phyloP scores from a whole-genome alignment of 768 basidiomycete genomes.

The Pleurotus tuoliensis region DNA sequence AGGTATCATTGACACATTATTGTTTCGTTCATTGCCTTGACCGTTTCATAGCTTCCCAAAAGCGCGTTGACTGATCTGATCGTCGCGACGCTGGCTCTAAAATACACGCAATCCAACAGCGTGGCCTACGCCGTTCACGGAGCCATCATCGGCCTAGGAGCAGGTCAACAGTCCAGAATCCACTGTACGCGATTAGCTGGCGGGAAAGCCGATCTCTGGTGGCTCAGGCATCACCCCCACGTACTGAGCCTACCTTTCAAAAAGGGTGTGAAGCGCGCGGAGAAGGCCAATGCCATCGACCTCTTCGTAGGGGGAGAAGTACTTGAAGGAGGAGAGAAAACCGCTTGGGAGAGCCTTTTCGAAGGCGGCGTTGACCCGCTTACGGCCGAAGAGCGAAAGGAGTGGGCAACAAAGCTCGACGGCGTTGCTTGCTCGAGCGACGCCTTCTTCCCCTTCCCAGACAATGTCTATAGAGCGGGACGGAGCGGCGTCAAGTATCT shows the following conservation, averaged over 20 bases:
- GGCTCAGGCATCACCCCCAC: slow-evolving; percentile 94
- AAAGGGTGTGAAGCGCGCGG: slow-evolving; percentile 94
- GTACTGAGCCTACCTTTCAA: slow-evolving; percentile 94
- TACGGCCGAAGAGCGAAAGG: slow-evolving; percentile 63
- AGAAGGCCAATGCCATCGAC: slow-evolving; percentile 98
- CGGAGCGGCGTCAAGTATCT: slow-evolving; percentile 92
- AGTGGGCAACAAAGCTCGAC: slow-evolving; percentile 71
- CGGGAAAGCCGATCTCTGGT: slow-evolving; percentile 98
- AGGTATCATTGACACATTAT: slow-evolving; percentile 35
- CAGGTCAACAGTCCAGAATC: slow-evolving; percentile 97
- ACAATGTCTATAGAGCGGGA: slow-evolving; percentile 91
- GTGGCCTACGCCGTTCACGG: slow-evolving; percentile 94
- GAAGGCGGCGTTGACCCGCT: slow-evolving; percentile 66
- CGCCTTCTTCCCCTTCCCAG: slow-evolving; percentile 99
- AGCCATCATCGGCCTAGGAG: slow-evolving; percentile 91
- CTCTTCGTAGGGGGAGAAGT: slow-evolving; percentile 89
- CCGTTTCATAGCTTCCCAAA: slow-evolving; percentile 55
- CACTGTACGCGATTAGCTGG: slow-evolving; percentile 99
- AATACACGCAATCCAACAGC: slow-evolving; percentile 99
- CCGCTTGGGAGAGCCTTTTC: slow-evolving; percentile 89
- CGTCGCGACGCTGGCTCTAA: slow-evolving; percentile 93
- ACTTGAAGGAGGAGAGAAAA: slow-evolving; percentile 84
- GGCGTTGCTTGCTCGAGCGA: slow-evolving; percentile 93
- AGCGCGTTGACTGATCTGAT: slow-evolving; percentile 86
- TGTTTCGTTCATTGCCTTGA: too few species aligned